Base-by-base conservation (phyloP, 176 grass and related monocot genomes). In the Leersia perrieri region DNA sequence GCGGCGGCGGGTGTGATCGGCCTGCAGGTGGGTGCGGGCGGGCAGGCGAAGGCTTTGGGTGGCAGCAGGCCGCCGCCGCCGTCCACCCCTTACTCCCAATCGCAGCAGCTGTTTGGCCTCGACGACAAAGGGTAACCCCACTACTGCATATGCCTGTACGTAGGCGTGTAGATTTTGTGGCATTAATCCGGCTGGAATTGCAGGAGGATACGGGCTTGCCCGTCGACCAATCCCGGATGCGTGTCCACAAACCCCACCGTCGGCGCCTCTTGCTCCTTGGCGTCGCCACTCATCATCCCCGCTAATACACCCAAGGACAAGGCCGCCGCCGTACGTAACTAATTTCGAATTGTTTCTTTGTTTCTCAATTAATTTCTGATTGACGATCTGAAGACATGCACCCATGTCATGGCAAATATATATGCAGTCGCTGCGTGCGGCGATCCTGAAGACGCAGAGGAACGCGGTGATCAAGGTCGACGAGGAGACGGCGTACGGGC, bases 121-220 rank as follows among this genome's bases (percentile, higher is more conserved):
- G 92, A 92, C 45, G 88, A 80, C 66, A 90, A 88, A 61, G 95
- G 92, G 95, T 98, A 74, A 64, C 55, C 57, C 68, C 26, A n/a
- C 30, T n/a, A 1, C 22, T 4, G 2, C 30, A n/a, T 26, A 6
- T 63, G 1, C 45, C 30, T 14, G 7, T 32, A 22, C 13, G 10
- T 30, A 26, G 35, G 5, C 7, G 3, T 38, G 35, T 7, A 4
- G 35, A 3, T 38, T 38, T 3, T 4, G 3, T 7, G 35, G 35
- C 7, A 3, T 38, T 38, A 3, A 38, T 11, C 11, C 13, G 42
- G 8, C 3, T 45, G 36, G 63, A 3, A 12, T 82, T 82, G 79
- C 78, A 94, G 95, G 15, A 94, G 92, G 83, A 94, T 94, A 60
- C 91, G 95, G 81, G 82, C 92, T 22, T 98, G 95, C 66, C 95